Conservation (phyloP, 2,329 filamentous ascomycete species). For the Periconia sp. region DNA sequence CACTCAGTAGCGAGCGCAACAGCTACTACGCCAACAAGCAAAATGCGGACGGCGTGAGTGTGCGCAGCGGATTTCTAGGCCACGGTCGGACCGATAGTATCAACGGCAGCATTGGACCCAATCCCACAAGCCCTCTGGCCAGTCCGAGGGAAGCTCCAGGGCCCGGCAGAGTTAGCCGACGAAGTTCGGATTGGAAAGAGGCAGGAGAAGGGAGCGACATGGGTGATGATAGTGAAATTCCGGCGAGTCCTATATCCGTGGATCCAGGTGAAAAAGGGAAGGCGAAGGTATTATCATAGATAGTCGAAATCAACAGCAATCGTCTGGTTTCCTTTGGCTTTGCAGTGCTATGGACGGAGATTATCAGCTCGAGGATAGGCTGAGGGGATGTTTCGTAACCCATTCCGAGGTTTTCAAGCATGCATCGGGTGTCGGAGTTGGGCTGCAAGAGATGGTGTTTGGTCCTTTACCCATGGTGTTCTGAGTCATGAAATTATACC, state of each 20-base stretch:
- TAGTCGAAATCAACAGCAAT: background rate
- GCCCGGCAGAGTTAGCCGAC: conserved; percentile 36
- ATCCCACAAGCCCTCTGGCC: conserved; percentile 65
- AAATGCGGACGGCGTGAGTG: conserved; percentile 71
- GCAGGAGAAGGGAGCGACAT: conserved; percentile 34
- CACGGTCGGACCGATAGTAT: conserved; percentile 85
- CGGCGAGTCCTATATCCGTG: conserved; percentile 12
- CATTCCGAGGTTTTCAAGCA: too few relatives aligned
- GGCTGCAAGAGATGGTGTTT: too few relatives aligned
- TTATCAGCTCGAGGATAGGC: too few relatives aligned
- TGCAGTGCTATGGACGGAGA: too few relatives aligned
- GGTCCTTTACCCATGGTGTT: too few relatives aligned
- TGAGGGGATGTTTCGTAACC: too few relatives aligned
- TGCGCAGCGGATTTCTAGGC: conserved; percentile 77
- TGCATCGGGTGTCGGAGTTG: conserved; percentile 1
- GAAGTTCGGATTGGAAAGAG: conserved; percentile 46
- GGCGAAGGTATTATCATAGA: conserved; percentile 4
- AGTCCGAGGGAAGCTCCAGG: conserved; percentile 53
- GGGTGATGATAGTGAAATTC: conserved; percentile 28
- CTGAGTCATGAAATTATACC: conserved; percentile 16
- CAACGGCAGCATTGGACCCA: conserved; percentile 70
- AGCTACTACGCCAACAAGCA: conserved; percentile 73
- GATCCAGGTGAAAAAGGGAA: conserved; percentile 23
- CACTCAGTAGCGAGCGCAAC: conserved; percentile 75
- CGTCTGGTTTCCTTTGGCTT: too few relatives aligned